A percentile compares a stretch with the other conserved stretches of the same genome.
Evolutionary conservation across 805 yeast species (phyloP).

Genomic region (Cyberlindnera petersonii): DNA sequence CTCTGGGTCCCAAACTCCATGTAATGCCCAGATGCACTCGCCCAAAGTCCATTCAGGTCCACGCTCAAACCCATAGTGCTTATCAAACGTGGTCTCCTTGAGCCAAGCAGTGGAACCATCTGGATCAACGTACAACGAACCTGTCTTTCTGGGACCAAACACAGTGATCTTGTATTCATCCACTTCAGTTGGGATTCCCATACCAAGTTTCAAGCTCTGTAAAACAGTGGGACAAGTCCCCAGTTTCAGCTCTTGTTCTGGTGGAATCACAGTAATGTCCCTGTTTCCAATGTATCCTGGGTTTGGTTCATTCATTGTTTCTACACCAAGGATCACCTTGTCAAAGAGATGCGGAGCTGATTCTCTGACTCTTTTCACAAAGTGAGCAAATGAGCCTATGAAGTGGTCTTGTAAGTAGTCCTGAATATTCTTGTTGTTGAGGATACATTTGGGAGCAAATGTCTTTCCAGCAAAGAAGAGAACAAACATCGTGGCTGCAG

Average conservation of each 20-base stretch:
- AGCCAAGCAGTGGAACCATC: conserved; percentile 71
- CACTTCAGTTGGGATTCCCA: conserved; percentile 67
- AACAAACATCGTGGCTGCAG: conserved; percentile 78
- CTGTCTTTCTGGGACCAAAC: conserved; percentile 72
- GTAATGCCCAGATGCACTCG: conserved; percentile 74
- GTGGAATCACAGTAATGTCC: conserved; percentile 53
- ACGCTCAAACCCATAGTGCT: conserved; percentile 68
- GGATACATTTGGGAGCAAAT: conserved; percentile 70
- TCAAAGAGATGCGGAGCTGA: conserved; percentile 43
- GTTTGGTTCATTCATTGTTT: conserved; percentile 83
- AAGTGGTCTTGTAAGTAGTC: conserved; percentile 67
- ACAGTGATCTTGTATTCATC: conserved; percentile 67
- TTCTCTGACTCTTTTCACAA: conserved; percentile 39
- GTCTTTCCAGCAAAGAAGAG: conserved; percentile 74
- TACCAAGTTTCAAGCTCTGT: conserved; percentile 70
- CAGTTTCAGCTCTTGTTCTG: conserved; percentile 60
- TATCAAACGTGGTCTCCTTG: conserved; percentile 48
- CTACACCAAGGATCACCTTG: conserved; percentile 67
- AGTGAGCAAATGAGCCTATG: conserved; percentile 46
- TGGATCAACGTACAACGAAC: conserved; percentile 57
- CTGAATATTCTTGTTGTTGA: conserved; percentile 75
- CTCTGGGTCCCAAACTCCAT: conserved; percentile 66
- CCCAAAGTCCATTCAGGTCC: conserved; percentile 64
- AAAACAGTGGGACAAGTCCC: conserved; percentile 83
- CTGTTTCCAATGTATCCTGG: conserved; percentile 65